Evolutionary conservation across 495 filamentous ascomycete genomes (phyloP).

Genomic region (Letharia columbiana): DNA sequence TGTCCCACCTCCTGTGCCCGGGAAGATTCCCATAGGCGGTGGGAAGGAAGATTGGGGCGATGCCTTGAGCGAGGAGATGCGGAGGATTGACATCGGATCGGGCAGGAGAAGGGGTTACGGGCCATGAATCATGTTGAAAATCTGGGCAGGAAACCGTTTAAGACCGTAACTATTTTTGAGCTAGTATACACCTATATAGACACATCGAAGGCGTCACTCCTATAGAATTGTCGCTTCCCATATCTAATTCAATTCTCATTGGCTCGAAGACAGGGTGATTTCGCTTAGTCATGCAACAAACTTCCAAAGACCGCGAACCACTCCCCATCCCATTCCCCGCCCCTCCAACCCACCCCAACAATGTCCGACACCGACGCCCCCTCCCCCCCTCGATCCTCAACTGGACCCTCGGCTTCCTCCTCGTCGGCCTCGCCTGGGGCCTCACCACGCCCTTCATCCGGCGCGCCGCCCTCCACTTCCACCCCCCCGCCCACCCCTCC

Average conservation of each 20-base stretch:
- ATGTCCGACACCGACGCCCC: constrained; percentile 13
- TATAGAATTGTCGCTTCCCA: neutral
- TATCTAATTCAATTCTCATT: neutral
- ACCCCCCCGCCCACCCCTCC: constrained; percentile 31
- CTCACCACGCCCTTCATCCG: constrained; percentile 53
- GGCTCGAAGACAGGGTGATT: neutral
- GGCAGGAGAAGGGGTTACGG: constrained; percentile 25
- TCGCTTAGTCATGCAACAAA: neutral
- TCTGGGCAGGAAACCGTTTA: neutral
- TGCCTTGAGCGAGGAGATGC: constrained; percentile 71
- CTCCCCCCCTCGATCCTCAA: constrained; percentile 56
- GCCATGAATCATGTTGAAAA: neutral
- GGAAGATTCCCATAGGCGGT: constrained; percentile 57
- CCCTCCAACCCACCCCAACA: neutral
- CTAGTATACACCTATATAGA: neutral
- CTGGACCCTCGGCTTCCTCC: constrained; percentile 79
- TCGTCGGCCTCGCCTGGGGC: constrained; percentile 85
- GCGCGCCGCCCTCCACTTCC: constrained; percentile 50
- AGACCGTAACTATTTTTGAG: neutral
- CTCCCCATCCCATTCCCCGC: neutral
- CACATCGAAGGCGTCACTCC: neutral
- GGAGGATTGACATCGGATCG: constrained; percentile 70
- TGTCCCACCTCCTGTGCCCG: constrained; percentile 55
- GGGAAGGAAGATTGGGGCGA: constrained; percentile 38
- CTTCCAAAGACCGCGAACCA: neutral